A percentile compares a stretch with the other conserved stretches of the same genome.
Evolutionary conservation across 768 basidiomycete genomes (phyloP).

Genomic region (Chalciporus chontae): DNA sequence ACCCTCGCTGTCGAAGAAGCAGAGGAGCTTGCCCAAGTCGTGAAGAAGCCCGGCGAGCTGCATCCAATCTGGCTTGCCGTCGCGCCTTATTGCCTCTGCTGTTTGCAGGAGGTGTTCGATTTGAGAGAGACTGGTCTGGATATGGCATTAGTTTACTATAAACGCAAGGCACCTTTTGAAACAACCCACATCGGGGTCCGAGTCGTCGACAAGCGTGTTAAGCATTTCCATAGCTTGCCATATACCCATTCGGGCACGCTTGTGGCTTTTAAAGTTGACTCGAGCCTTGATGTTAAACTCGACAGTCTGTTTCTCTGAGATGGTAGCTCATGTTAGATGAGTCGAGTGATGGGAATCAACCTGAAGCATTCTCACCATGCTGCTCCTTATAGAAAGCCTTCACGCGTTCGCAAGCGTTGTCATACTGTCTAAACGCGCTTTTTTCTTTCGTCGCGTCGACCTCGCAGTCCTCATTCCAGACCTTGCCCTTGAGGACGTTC

Average conservation of each 20-base stretch:
- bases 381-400: conserved; percentile 77
- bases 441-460: conserved; percentile 66
- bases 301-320: conserved; percentile 79
- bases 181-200: conserved; percentile 73
- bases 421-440: conserved; percentile 65
- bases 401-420: conserved; percentile 73
- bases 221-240: conserved; percentile 89
- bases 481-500: conserved; percentile 61
- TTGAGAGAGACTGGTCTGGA: conserved; percentile 71
- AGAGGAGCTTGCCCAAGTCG: conserved; percentile 85
- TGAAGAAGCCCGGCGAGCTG: conserved; percentile 85
- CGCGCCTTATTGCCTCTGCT: conserved; percentile 82
- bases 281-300: conserved; percentile 80
- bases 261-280: conserved; percentile 63
- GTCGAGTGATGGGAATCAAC: not conserved
- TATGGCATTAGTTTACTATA: conserved; percentile 6
- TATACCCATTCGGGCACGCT: conserved; percentile 73
- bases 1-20: conserved; percentile 80
- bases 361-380: conserved; percentile 53
- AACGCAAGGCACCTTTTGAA: not conserved
- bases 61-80: conserved; percentile 92
- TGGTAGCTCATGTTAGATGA: not conserved
- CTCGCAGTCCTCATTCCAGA: conserved; percentile 54
- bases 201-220: conserved; percentile 84
- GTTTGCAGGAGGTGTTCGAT: conserved; percentile 91